Evolutionary conservation across 2,329 filamentous ascomycete species (phyloP).

Genomic region (Fusarium protoensiforme): DNA sequence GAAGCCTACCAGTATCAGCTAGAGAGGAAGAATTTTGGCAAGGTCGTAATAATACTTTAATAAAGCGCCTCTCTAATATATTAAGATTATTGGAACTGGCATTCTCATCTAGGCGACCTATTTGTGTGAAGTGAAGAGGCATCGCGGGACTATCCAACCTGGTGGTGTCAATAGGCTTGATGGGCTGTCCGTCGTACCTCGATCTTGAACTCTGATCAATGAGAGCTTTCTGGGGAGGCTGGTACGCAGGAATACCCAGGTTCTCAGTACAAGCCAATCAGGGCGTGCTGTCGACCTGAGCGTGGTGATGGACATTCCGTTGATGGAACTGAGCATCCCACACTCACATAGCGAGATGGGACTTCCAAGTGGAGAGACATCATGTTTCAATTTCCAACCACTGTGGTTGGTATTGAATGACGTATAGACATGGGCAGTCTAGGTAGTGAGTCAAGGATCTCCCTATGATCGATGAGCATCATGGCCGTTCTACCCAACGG

Average conservation of each 20-base stretch:
- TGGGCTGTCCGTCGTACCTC: too few relatives aligned
- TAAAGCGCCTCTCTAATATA: too few relatives aligned
- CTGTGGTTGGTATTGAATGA: not conserved
- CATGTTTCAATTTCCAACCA: not conserved
- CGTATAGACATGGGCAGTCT: not conserved
- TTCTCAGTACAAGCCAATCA: not conserved
- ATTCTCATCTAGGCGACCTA: too few relatives aligned
- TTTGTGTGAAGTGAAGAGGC: too few relatives aligned
- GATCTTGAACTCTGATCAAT: not conserved
- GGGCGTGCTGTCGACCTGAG: not conserved
- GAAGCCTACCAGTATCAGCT: too few relatives aligned
- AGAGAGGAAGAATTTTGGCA: too few relatives aligned
- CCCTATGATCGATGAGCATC: not conserved
- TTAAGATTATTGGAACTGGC: too few relatives aligned
- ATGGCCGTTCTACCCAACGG: not conserved
- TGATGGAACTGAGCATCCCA: not conserved
- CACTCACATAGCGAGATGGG: not conserved
- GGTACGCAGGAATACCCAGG: not conserved
- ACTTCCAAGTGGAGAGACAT: not conserved
- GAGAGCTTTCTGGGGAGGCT: not conserved
- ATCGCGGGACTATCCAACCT: too few relatives aligned
- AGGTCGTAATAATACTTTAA: too few relatives aligned
- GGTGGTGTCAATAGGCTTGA: too few relatives aligned
- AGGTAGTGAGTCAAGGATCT: not conserved
- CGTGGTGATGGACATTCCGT: not conserved